Percentiles rank a stretch among this genome's conserved stretches.
Conservation (phyloP, 2,329 filamentous ascomycete species). For the Cercospora sojina region DNA sequence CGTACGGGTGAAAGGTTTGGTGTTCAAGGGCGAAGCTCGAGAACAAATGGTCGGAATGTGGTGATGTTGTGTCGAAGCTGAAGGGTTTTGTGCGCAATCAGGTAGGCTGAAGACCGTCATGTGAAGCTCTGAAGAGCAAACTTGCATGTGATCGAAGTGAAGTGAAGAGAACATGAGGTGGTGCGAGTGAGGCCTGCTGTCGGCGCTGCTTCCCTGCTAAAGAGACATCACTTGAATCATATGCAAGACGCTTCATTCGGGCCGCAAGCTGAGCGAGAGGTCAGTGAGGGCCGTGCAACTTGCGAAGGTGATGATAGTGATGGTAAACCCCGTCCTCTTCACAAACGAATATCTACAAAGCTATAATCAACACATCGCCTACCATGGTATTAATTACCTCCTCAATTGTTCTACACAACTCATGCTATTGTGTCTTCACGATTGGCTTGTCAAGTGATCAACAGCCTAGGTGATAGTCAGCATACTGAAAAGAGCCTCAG, state of each 20-base stretch:
- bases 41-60: background rate
- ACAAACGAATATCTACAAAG: background rate
- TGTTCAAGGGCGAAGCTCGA: background rate
- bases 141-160: background rate
- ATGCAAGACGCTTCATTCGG: too few relatives aligned
- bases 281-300: background rate
- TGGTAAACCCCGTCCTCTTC: background rate
- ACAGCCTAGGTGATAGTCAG: slow-evolving; percentile 21
- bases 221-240: too few relatives aligned
- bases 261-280: background rate
- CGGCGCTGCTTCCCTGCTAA: too few relatives aligned
- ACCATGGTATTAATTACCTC: background rate
- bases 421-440: background rate
- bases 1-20: background rate
- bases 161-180: background rate
- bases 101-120: background rate
- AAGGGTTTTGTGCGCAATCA: background rate
- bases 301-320: background rate
- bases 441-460: slow-evolving; percentile 26
- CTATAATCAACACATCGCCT: background rate
- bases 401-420: background rate
- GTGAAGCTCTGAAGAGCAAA: background rate
- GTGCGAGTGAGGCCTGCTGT: background rate
- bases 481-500: background rate
- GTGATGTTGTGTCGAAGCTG: background rate